Conservation (phyloP, 2,329 filamentous ascomycete genomes). For the Incumbomyces lentus region DNA sequence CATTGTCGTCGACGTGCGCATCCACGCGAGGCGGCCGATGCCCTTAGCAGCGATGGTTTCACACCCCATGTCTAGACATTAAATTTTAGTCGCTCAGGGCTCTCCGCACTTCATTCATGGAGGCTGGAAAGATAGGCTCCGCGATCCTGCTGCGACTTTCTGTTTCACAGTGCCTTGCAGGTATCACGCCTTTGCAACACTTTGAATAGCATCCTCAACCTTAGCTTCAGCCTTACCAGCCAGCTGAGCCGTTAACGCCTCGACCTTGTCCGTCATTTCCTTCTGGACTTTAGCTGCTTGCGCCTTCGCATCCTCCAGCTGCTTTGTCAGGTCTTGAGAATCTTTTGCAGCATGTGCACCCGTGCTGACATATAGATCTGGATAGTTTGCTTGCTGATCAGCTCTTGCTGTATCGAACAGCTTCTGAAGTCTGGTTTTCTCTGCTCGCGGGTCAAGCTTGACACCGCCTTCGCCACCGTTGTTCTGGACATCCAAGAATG, state of each 20-base stretch:
- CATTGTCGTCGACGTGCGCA: too few relatives aligned
- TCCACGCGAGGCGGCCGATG: too few relatives aligned
- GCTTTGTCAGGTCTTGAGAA: background rate
- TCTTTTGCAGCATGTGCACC: background rate
- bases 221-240: background rate
- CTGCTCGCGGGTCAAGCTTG: background rate
- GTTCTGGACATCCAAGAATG: background rate
- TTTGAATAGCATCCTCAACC: background rate
- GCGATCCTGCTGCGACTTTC: too few relatives aligned
- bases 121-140: too few relatives aligned
- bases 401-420: background rate
- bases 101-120: too few relatives aligned
- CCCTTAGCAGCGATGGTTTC: too few relatives aligned
- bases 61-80: too few relatives aligned
- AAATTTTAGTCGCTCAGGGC: too few relatives aligned
- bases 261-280: background rate
- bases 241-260: background rate
- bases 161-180: too few relatives aligned
- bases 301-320: background rate
- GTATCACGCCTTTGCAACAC: background rate
- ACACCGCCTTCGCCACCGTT: background rate
- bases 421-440: background rate
- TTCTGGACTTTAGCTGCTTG: background rate
- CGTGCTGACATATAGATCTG: background rate
- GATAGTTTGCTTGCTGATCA: constrained; percentile 1